Base-by-base conservation (phyloP, 2,329 filamentous ascomycete species). In the Fusarium torulosum region DNA sequence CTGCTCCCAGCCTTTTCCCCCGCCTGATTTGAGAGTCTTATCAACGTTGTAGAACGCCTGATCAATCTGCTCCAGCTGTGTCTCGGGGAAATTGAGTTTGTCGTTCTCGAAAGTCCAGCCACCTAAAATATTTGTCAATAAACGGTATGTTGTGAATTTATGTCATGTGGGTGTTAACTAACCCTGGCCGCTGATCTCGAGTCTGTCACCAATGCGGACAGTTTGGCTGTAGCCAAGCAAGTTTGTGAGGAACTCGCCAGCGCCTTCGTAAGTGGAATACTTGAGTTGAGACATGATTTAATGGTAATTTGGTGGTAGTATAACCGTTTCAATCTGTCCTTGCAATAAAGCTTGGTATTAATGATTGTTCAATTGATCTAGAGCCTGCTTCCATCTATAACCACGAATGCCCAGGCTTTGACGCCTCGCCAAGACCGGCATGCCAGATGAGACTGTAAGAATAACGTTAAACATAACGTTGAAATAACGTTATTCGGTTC, bases 1-100 rank as follows among this genome's bases (percentile, higher is more conserved):
- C 66, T 88, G 83, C 31, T 73, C 70, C 83, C 83, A 86, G 8
- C 84, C 85, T 52, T 84, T 81, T 0, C 84, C 85, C 2, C 87
- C 86, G 0, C 84, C 85, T 3, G 79, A 61, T 47, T 79, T 80
- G 2, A 88, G 74, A 8, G 73, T 76, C 2, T 78, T 70, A 4
- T 89, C 83, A 6, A 88, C 83, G 56, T 88, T 89, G 0, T 72
- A 70, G 67, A 89, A 88, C 0, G 85, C 83, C 61, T 81, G 76
- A 51, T 82, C 81, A 46, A 85, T 81, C 53, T 85, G 76, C 0
- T 75, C 76, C 33, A 79, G 77, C 33, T 82, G 73, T 10, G 80
- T 75, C 4, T 65, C 66, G 53, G 71, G 57, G 44, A 84, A 74
- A 73, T 70, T 47, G 77, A 80, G 29, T 3, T 44, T 45, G 3